Conservation (phyloP, 345 rosid species). For the Ceriops decandra region DNA sequence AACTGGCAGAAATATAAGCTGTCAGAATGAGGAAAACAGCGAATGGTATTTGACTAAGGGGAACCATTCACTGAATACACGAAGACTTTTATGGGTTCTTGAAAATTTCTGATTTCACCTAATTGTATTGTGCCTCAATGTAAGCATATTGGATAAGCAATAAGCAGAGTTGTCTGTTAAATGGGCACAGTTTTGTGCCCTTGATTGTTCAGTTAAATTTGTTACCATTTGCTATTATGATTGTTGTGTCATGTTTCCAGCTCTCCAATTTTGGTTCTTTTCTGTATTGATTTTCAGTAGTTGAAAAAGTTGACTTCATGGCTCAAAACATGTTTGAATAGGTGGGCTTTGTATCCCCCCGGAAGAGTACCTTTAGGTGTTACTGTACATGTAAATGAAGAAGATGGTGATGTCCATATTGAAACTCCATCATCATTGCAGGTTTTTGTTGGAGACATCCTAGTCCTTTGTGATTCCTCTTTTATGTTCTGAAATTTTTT, state of each 20-base stretch:
- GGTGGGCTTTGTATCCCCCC: conserved; percentile 99
- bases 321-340: conserved; percentile 28
- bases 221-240: not conserved
- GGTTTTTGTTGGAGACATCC: conserved; percentile 39
- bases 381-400: conserved; percentile 92
- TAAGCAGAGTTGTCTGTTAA: no score
- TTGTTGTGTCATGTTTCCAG: not conserved
- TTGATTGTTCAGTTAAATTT: not conserved
- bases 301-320: conserved; percentile 12
- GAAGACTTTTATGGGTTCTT: no score
- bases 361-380: conserved; percentile 96
- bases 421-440: conserved; percentile 89
- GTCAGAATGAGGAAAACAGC: no score
- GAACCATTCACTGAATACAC: no score
- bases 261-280: no score
- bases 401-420: conserved; percentile 88
- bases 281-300: not conserved
- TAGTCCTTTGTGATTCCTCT: conserved; percentile 10
- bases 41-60: no score
- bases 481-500: conserved; percentile 11
- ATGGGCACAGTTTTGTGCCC: not conserved
- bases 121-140: no score
- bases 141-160: no score
- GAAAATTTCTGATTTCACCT: no score
- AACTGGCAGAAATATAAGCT: no score